phyloP scores from a whole-genome alignment of 805 yeast species.

The Metschnikowia santaceciliae region DNA sequence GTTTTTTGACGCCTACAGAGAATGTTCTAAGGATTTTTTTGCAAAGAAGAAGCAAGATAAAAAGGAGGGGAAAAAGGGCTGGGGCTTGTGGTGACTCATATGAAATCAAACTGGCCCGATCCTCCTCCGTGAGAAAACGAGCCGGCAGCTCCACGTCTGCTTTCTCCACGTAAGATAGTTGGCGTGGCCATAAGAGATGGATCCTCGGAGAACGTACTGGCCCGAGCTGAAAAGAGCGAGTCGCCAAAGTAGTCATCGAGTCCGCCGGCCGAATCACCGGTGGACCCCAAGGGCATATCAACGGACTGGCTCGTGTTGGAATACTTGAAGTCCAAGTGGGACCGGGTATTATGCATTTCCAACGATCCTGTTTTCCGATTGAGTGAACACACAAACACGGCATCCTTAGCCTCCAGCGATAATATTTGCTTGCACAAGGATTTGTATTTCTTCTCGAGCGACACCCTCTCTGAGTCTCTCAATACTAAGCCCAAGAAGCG shows the following conservation, averaged over 20 bases:
- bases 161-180: background rate
- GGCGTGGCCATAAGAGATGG: conserved; percentile 8
- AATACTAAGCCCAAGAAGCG: conserved; percentile 4
- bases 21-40: conserved; percentile 52
- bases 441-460: conserved; percentile 6
- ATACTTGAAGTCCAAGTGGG: conserved; percentile 21
- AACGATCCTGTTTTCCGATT: conserved; percentile 34
- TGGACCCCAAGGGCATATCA: background rate
- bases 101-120: background rate
- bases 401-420: background rate
- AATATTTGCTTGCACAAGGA: conserved; percentile 2
- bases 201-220: conserved; percentile 3
- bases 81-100: conserved; percentile 37
- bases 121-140: conserved; percentile 3
- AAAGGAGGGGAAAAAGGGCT: conserved; percentile 37
- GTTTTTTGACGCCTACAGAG: conserved; percentile 89
- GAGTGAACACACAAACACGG: conserved; percentile 30
- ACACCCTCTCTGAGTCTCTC: conserved; percentile 1
- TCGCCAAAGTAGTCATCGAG: background rate
- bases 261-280: background rate
- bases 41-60: conserved; percentile 35
- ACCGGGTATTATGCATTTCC: conserved; percentile 32
- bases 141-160: conserved; percentile 2
- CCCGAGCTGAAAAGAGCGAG: background rate
- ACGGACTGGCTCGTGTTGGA: conserved; percentile 1